These are phyloP conservation scores for Yamadazyma nakazawae DNA, from an alignment of 805 yeast species.

Conservation along the genomic window DNA sequence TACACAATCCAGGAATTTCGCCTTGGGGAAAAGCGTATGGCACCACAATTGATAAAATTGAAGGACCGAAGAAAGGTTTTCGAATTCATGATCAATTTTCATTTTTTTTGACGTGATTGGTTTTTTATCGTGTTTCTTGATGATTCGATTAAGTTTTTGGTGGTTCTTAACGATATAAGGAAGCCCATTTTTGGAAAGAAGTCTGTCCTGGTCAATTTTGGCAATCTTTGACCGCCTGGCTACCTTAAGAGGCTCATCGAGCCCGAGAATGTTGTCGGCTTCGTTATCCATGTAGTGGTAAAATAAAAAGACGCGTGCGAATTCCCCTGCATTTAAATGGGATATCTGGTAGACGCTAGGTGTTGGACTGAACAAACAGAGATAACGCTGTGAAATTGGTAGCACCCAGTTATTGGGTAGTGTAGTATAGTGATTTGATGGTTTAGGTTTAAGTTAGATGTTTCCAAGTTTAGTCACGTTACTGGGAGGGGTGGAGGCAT, in stretches of 20 bases:
- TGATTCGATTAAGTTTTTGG: constrained; percentile 21
- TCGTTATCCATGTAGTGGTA: not conserved
- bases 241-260: constrained; percentile 34
- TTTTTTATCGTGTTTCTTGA: constrained; percentile 26
- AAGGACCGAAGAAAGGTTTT: constrained; percentile 32
- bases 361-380: too few relatives aligned
- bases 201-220: constrained; percentile 37
- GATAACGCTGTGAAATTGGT: too few relatives aligned
- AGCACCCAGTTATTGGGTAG: too few relatives aligned
- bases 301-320: not conserved
- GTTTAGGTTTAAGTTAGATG: too few relatives aligned
- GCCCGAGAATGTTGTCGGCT: not conserved
- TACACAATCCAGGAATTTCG: constrained; percentile 69
- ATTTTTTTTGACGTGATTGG: constrained; percentile 14
- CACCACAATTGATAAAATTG: constrained; percentile 47
- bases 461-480: too few relatives aligned
- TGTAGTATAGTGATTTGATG: too few relatives aligned
- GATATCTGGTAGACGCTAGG: not conserved
- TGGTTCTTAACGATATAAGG: constrained; percentile 31
- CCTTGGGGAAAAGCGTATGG: constrained; percentile 68
- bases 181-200: constrained; percentile 34
- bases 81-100: constrained; percentile 31
- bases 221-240: constrained; percentile 31
- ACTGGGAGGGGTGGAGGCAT: too few relatives aligned
- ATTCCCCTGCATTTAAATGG: not conserved